Percentiles rank a stretch among this genome's conserved stretches.
Conservation (phyloP, 2,329 filamentous ascomycete species). For the Pseudopyricularia javanii region DNA sequence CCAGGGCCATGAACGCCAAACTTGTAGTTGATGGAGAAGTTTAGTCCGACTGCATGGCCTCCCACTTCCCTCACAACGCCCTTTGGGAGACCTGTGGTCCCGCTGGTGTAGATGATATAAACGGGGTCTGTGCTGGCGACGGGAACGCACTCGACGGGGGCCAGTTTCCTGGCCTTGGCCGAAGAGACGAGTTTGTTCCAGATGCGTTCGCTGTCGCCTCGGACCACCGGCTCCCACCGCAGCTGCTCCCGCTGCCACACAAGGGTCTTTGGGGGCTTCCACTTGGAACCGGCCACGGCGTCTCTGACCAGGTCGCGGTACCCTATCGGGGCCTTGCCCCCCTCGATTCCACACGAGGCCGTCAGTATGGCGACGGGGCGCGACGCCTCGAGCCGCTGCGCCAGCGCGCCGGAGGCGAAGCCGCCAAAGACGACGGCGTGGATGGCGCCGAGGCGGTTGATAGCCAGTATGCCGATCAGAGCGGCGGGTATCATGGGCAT, state of each 20-base stretch:
- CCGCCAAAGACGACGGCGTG: constrained; percentile 91
- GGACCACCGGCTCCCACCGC: constrained; percentile 59
- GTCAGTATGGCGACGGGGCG: constrained; percentile 68
- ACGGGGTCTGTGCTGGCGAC: constrained; percentile 66
- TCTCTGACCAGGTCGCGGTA: constrained; percentile 69
- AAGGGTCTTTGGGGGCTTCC: constrained; percentile 62
- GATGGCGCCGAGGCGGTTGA: constrained; percentile 70
- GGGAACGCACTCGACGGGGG: constrained; percentile 56
- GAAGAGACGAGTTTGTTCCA: constrained; percentile 71
- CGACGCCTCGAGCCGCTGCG: constrained; percentile 79
- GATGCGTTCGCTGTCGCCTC: constrained; percentile 56
- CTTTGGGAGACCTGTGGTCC: constrained; percentile 73
- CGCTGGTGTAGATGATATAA: constrained; percentile 86
- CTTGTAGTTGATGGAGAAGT: constrained; percentile 70
- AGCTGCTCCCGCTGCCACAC: constrained; percentile 76
- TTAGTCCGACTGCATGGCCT: constrained; percentile 75
- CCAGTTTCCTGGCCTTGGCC: constrained; percentile 46
- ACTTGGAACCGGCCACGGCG: constrained; percentile 52
- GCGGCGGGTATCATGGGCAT: constrained; percentile 96
- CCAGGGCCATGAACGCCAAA: constrained; percentile 75
- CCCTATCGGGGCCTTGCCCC: constrained; percentile 63
- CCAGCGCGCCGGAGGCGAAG: constrained; percentile 69
- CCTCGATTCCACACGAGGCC: constrained; percentile 86
- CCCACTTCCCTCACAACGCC: constrained; percentile 73
- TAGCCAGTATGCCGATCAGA: constrained; percentile 74